These are phyloP conservation scores for Cutaneotrichosporon cyanovorans DNA, from an alignment of 1,284 basidiomycete species.

Conservation along the genomic window DNA sequence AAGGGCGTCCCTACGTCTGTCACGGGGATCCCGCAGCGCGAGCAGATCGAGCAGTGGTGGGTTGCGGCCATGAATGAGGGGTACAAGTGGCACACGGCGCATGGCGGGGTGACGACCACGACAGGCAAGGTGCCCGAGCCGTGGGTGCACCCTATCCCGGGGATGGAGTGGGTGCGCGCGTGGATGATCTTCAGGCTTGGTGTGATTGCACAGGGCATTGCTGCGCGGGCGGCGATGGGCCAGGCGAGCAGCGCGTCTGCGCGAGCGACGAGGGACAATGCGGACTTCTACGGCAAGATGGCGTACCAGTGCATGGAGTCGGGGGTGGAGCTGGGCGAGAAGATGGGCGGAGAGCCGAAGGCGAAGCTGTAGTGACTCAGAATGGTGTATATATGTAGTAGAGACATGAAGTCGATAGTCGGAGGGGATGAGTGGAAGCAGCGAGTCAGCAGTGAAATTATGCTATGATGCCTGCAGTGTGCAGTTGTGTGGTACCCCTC, in stretches of 20 bases:
- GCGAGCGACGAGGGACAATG: conserved; percentile 49
- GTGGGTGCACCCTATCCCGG: conserved; percentile 37
- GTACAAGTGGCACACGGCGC: conserved; percentile 16
- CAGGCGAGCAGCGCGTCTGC: conserved; percentile 81
- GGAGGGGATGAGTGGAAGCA: too few relatives aligned
- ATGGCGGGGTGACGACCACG: not conserved
- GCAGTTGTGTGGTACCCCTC: not conserved
- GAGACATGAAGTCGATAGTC: too few relatives aligned
- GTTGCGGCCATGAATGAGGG: conserved; percentile 40
- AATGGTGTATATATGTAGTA: too few relatives aligned
- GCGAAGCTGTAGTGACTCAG: too few relatives aligned
- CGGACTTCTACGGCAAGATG: conserved; percentile 59
- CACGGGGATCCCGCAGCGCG: conserved; percentile 58
- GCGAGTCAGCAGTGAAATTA: too few relatives aligned
- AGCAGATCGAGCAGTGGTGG: conserved; percentile 58
- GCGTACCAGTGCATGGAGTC: conserved; percentile 45
- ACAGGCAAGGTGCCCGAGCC: conserved; percentile 1
- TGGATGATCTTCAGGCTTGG: conserved; percentile 54
- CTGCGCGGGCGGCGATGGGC: conserved; percentile 72
- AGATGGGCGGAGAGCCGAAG: too few relatives aligned
- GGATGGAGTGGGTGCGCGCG: conserved; percentile 36
- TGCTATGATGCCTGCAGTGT: not conserved
- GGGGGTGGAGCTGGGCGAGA: too few relatives aligned
- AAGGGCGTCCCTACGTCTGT: conserved; percentile 54
- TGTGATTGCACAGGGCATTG: conserved; percentile 87